phyloP scores from a whole-genome alignment of 331 rosid species.

The Dryas integrifolia region DNA sequence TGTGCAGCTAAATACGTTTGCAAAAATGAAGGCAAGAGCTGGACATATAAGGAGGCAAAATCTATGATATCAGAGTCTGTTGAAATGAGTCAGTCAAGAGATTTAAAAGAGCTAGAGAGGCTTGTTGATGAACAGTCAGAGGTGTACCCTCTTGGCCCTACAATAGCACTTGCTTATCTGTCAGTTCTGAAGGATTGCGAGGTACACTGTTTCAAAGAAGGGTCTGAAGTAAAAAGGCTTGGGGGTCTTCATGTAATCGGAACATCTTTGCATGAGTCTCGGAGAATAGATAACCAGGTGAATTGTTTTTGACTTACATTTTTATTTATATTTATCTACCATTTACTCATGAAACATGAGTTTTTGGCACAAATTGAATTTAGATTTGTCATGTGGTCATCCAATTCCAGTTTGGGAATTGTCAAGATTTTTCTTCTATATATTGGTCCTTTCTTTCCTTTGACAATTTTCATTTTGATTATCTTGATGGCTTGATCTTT shows the following conservation, averaged over 20 bases:
- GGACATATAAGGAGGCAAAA: constrained; percentile 82
- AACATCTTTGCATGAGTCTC: constrained; percentile 92
- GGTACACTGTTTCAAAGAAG: constrained; percentile 72
- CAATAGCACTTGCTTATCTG: constrained; percentile 78
- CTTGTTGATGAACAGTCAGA: constrained; percentile 76
- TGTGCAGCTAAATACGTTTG: constrained; percentile 77
- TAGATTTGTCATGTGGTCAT: neutral
- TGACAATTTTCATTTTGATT: neutral
- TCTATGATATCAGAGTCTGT: constrained; percentile 75
- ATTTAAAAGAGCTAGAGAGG: constrained; percentile 64
- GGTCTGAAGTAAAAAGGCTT: constrained; percentile 82
- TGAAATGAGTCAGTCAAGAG: constrained; percentile 78
- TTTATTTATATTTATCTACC: neutral
- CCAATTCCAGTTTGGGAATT: constrained; percentile 14
- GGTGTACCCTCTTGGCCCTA: constrained; percentile 89
- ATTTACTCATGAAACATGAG: neutral
- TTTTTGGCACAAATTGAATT: neutral
- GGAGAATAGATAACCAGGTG: constrained; percentile 98
- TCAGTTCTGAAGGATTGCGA: constrained; percentile 85
- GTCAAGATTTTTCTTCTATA: neutral
- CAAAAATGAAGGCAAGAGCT: constrained; percentile 78
- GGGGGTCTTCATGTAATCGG: constrained; percentile 99
- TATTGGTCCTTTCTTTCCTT: neutral
- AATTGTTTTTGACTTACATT: constrained; percentile 13
- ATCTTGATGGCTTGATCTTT: neutral